These are phyloP conservation scores for Microbotryum violaceum DNA, from an alignment of 1,284 basidiomycete genomes.

Conservation along the genomic window DNA sequence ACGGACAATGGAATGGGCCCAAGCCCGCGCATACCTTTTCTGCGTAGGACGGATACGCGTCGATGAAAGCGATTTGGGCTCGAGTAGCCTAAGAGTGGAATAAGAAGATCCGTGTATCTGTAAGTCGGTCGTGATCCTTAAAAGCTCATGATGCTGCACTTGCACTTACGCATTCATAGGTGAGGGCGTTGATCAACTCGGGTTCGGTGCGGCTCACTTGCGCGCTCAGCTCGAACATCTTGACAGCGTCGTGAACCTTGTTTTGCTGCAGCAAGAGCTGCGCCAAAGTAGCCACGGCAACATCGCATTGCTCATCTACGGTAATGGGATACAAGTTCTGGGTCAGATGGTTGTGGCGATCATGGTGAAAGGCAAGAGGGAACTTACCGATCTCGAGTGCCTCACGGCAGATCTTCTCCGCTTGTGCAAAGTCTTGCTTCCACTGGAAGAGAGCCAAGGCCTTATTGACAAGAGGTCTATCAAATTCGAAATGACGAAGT, in stretches of 20 bases:
- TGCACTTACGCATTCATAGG: constrained; percentile 59
- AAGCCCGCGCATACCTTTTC: constrained; percentile 4
- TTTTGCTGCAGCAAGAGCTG: constrained; percentile 89
- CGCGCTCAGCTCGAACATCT: constrained; percentile 77
- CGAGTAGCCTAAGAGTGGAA: constrained; percentile 55
- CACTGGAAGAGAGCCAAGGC: constrained; percentile 92
- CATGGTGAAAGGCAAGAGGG: background rate
- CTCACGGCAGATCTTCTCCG: constrained; percentile 78
- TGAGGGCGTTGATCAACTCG: constrained; percentile 81
- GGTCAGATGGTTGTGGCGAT: background rate
- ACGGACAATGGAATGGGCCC: too few relatives aligned
- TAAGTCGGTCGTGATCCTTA: constrained; percentile 1
- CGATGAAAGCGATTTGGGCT: constrained; percentile 71
- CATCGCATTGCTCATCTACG: constrained; percentile 77
- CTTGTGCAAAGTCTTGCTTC: constrained; percentile 78
- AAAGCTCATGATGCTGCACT: background rate
- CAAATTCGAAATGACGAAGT: constrained; percentile 48
- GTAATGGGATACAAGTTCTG: background rate
- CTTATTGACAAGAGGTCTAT: constrained; percentile 82
- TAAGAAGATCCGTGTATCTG: constrained; percentile 9
- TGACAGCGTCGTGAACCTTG: constrained; percentile 76
- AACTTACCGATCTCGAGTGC: constrained; percentile 61
- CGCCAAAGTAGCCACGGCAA: constrained; percentile 89
- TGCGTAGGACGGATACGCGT: constrained; percentile 6
- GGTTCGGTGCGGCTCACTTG: constrained; percentile 84